These are phyloP conservation scores for Penicillium cataractarum DNA, from an alignment of 495 filamentous ascomycete species.

Conservation along the genomic window DNA sequence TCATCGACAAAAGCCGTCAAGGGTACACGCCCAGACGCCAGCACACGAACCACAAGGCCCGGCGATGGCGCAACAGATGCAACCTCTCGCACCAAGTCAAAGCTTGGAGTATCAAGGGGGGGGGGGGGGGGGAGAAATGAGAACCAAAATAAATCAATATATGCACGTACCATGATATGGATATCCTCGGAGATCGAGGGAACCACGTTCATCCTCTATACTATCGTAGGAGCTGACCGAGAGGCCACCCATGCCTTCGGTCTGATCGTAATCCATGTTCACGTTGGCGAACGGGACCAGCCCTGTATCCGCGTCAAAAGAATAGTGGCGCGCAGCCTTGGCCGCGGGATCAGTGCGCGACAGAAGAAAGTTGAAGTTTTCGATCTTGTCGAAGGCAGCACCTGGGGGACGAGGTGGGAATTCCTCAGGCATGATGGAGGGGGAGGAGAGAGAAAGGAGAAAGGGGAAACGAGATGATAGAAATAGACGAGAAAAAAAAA, in stretches of 20 bases:
- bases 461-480: neutral
- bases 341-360: constrained; percentile 43
- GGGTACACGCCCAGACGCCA: constrained; percentile 3
- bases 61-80: constrained; percentile 46
- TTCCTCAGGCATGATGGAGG: constrained; percentile 46
- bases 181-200: constrained; percentile 49
- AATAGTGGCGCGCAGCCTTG: constrained; percentile 45
- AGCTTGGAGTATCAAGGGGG: constrained; percentile 10
- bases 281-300: constrained; percentile 42
- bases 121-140: constrained; percentile 8
- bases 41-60: constrained; percentile 35
- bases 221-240: constrained; percentile 56
- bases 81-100: constrained; percentile 36
- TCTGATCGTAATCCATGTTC: constrained; percentile 52
- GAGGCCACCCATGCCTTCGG: constrained; percentile 51
- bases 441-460: constrained; percentile 15
- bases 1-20: neutral
- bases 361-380: constrained; percentile 50
- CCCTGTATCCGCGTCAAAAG: constrained; percentile 47
- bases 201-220: constrained; percentile 49
- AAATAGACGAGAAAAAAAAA: neutral
- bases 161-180: constrained; percentile 48
- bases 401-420: constrained; percentile 30
- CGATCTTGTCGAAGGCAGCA: constrained; percentile 43
- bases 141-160: constrained; percentile 15